These are phyloP conservation scores for Acidomyces sp. DNA, from an alignment of 495 filamentous ascomycete species.

Conservation along the genomic window DNA sequence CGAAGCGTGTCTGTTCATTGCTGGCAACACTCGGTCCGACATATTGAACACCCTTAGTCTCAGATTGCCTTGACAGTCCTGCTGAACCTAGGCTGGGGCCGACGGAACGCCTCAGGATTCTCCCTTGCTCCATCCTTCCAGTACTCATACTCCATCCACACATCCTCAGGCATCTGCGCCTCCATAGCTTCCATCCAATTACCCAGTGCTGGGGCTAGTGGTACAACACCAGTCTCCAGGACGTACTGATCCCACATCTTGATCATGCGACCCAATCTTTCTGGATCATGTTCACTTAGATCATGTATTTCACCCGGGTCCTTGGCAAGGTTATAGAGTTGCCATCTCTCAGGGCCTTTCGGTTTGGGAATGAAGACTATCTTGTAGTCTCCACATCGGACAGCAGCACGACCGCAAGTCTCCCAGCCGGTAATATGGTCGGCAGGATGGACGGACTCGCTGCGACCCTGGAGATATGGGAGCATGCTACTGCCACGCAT, in stretches of 20 bases:
- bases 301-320: conserved; percentile 28
- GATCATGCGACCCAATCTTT: conserved; percentile 25
- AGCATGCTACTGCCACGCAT: conserved; percentile 44
- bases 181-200: conserved; percentile 45
- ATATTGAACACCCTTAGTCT: not conserved
- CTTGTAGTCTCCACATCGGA: conserved; percentile 26
- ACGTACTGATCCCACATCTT: conserved; percentile 49
- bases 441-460: conserved; percentile 33
- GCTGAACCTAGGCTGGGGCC: conserved; percentile 39
- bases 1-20: no score
- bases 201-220: conserved; percentile 29
- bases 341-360: conserved; percentile 26
- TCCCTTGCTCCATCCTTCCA: conserved; percentile 51
- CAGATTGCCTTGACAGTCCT: conserved; percentile 36
- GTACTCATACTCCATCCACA: conserved; percentile 58
- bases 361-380: conserved; percentile 28
- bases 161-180: conserved; percentile 54
- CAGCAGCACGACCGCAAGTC: conserved; percentile 27
- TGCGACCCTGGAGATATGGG: conserved; percentile 29
- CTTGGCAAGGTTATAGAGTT: conserved; percentile 24
- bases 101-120: conserved; percentile 41
- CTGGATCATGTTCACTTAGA: conserved; percentile 21
- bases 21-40: no score
- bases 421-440: conserved; percentile 31
- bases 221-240: conserved; percentile 46